Evolutionary conservation across 305 asterid species (phyloP).

Genomic region (Rubia tinctorum): DNA sequence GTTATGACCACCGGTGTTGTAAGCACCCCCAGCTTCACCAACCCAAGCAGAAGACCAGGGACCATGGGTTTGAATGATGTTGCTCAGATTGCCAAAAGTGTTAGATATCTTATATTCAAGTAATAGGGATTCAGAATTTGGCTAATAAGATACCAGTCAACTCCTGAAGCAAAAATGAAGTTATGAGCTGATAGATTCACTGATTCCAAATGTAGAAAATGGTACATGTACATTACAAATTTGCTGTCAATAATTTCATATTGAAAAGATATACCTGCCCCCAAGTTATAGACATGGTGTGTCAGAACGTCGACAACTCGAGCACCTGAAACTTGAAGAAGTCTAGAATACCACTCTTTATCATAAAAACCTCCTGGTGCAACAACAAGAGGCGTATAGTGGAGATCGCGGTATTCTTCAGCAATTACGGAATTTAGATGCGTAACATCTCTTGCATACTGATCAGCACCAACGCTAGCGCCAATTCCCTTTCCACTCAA

Average conservation of each 20-base stretch:
- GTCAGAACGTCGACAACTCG: slow-evolving; percentile 47
- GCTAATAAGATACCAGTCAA: slow-evolving; percentile 43
- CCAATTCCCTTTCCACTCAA: slow-evolving; percentile 77
- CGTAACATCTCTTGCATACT: slow-evolving; percentile 68
- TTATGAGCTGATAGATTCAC: neutral
- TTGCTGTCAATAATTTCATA: too few species aligned
- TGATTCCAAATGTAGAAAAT: neutral
- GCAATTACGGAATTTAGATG: slow-evolving; percentile 45
- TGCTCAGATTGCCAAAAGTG: slow-evolving; percentile 44
- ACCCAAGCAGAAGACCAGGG: slow-evolving; percentile 96
- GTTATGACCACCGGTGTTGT: slow-evolving; percentile 63
- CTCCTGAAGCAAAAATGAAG: slow-evolving; percentile 52
- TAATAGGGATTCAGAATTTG: slow-evolving; percentile 63
- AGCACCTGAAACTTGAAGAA: slow-evolving; percentile 76
- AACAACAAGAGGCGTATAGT: slow-evolving; percentile 46
- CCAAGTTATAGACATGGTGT: slow-evolving; percentile 85
- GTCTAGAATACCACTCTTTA: slow-evolving; percentile 59
- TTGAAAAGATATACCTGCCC: slow-evolving; percentile 48
- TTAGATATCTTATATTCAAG: slow-evolving; percentile 50
- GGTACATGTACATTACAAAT: neutral
- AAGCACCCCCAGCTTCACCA: slow-evolving; percentile 94
- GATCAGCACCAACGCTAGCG: slow-evolving; percentile 69
- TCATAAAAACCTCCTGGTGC: slow-evolving; percentile 98
- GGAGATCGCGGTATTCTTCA: slow-evolving; percentile 39
- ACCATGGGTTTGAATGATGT: slow-evolving; percentile 50